Conservation (phyloP, 768 basidiomycete genomes). For the Russula abietina region DNA sequence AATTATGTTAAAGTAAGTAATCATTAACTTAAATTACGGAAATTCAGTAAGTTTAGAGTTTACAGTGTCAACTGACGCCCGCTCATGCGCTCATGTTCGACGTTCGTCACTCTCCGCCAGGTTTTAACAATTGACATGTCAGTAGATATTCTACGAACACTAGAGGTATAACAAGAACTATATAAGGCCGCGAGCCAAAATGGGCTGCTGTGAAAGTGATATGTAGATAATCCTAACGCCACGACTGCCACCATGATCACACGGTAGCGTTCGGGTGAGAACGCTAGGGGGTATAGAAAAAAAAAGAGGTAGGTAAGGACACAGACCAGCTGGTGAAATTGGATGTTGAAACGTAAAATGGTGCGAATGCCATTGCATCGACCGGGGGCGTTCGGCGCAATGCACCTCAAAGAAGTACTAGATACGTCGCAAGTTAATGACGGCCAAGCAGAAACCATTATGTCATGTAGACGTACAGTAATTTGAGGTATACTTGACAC, state of each 20-base stretch:
- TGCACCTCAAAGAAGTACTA: neutral
- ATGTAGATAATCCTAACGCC: no score
- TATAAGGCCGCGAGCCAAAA: neutral
- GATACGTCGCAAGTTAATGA: neutral
- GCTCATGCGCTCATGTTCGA: neutral
- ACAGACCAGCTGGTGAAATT: neutral
- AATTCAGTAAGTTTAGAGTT: no score
- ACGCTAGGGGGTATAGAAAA: no score
- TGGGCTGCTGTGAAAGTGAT: no score
- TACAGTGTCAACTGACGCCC: no score
- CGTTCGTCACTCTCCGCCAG: neutral
- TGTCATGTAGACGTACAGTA: slow-evolving; percentile 15
- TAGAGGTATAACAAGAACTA: neutral
- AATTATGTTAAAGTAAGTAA: no score
- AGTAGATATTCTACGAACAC: neutral
- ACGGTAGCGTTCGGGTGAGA: no score
- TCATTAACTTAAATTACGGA: no score
- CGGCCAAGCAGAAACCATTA: neutral
- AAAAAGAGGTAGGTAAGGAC: neutral
- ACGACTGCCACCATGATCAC: no score
- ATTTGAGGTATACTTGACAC: slow-evolving; percentile 16
- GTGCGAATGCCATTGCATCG: neutral
- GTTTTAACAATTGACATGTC: neutral
- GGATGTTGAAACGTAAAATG: neutral
- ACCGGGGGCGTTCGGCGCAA: neutral